These are phyloP conservation scores for Magnaporthiopsis poae DNA, from an alignment of 2,329 filamentous ascomycete genomes.

Conservation along the genomic window DNA sequence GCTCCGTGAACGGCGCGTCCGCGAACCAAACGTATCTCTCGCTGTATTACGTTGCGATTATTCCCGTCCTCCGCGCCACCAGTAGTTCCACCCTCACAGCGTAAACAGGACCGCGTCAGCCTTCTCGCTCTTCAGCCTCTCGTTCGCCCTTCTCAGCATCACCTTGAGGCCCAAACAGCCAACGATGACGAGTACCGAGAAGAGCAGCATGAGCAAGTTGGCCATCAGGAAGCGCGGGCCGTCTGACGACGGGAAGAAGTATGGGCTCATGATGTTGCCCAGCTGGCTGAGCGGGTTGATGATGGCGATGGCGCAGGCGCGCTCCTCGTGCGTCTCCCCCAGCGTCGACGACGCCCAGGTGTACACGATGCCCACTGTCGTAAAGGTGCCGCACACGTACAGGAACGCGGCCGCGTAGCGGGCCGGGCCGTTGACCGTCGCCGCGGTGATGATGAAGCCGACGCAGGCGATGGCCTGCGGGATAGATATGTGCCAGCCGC, in stretches of 20 bases:
- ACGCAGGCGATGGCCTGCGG: constrained; percentile 4
- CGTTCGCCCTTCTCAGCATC: constrained; percentile 3
- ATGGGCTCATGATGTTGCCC: constrained; percentile 52
- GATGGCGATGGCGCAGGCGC: constrained; percentile 24
- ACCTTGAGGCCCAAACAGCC: not conserved
- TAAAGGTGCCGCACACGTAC: constrained; percentile 23
- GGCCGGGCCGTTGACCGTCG: constrained; percentile 1
- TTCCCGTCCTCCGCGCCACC: too few relatives aligned
- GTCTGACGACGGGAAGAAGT: constrained; percentile 49
- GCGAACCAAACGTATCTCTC: too few relatives aligned
- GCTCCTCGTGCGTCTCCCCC: constrained; percentile 28
- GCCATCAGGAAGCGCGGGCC: constrained; percentile 11
- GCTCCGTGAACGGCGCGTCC: too few relatives aligned
- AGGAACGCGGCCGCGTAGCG: constrained; percentile 30
- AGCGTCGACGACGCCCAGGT: constrained; percentile 26
- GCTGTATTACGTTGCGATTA: too few relatives aligned
- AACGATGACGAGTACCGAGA: not conserved
- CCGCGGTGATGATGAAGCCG: constrained; percentile 5
- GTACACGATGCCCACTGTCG: constrained; percentile 25
- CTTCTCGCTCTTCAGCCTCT: not conserved
- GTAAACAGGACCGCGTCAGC: not conserved
- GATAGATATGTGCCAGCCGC: constrained; percentile 2
- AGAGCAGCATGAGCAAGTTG: constrained; percentile 4
- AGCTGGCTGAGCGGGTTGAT: constrained; percentile 29
- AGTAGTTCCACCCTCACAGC: not conserved